Conservation (phyloP, 108 stramenopile species). For the Cyclotella sp. region DNA sequence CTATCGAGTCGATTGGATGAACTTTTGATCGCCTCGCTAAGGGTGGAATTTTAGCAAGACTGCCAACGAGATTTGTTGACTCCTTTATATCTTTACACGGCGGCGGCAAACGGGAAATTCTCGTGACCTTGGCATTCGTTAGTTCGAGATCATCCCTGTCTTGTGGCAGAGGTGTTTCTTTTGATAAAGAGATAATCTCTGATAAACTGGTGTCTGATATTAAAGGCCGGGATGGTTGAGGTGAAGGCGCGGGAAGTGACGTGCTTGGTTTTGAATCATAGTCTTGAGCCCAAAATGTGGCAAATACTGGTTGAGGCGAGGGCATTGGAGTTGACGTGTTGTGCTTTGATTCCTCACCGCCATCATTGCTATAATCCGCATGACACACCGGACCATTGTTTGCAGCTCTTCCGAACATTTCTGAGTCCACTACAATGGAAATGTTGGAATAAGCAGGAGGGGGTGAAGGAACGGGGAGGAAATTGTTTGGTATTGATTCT, state of each 20-base stretch:
- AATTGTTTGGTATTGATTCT: neutral
- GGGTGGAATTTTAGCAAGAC: neutral
- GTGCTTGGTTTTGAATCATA: neutral
- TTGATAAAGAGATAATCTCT: neutral
- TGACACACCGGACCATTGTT: neutral
- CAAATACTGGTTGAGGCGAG: neutral
- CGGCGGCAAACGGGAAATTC: neutral
- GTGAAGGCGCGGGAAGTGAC: slow-evolving; percentile 7
- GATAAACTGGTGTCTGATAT: neutral
- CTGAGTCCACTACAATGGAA: neutral
- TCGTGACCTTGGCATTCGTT: neutral
- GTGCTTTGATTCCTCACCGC: neutral
- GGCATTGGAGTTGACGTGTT: neutral
- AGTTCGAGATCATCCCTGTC: neutral
- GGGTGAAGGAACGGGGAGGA: slow-evolving; percentile 1
- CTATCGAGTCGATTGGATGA: neutral
- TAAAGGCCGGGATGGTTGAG: neutral
- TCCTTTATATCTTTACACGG: no score
- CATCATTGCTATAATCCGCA: neutral
- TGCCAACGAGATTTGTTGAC: no score
- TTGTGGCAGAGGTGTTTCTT: neutral
- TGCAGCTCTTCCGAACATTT: neutral
- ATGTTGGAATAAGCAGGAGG: slow-evolving; percentile 3
- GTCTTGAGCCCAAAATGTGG: neutral
- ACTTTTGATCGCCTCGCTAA: slow-evolving; percentile 3